Evolutionary conservation across 2,329 filamentous ascomycete genomes (phyloP).

Genomic region (Colletotrichum somersetense): DNA sequence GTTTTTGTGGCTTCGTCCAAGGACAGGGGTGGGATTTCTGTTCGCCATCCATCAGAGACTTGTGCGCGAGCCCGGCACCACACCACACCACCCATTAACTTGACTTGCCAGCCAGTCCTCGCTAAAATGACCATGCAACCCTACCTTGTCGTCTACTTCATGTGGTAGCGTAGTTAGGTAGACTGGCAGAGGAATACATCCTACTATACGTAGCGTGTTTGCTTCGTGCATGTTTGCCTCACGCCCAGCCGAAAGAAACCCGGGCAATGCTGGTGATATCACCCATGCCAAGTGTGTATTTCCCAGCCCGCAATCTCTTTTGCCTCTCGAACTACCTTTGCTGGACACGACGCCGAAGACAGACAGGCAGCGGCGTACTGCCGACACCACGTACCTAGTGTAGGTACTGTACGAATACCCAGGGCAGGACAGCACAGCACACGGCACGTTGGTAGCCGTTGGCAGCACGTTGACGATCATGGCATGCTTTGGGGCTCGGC

Average conservation of each 20-base stretch:
- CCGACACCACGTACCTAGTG: too few species aligned
- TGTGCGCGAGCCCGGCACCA: not conserved
- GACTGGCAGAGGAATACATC: not conserved
- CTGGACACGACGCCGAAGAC: not conserved
- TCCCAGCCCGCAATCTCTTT: not conserved
- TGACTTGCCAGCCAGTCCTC: not conserved
- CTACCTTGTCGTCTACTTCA: not conserved
- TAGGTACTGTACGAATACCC: too few species aligned
- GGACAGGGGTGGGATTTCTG: not conserved
- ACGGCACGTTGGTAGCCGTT: slow-evolving; percentile 2
- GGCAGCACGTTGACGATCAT: slow-evolving; percentile 22
- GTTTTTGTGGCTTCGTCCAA: not conserved
- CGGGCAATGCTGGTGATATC: not conserved
- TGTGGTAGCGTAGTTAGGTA: not conserved
- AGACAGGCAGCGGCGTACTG: too few species aligned
- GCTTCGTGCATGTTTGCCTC: not conserved
- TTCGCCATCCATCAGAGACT: slow-evolving; percentile 16
- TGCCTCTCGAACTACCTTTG: not conserved
- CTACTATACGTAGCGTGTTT: too few species aligned
- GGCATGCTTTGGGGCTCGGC: slow-evolving; percentile 22
- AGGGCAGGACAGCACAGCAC: not conserved
- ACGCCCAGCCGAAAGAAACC: not conserved
- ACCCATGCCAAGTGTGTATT: not conserved
- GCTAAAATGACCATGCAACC: not conserved
- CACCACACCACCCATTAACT: not conserved